Evolutionary conservation across 306 rosid species (phyloP).

Genomic region (Malus fusca): DNA sequence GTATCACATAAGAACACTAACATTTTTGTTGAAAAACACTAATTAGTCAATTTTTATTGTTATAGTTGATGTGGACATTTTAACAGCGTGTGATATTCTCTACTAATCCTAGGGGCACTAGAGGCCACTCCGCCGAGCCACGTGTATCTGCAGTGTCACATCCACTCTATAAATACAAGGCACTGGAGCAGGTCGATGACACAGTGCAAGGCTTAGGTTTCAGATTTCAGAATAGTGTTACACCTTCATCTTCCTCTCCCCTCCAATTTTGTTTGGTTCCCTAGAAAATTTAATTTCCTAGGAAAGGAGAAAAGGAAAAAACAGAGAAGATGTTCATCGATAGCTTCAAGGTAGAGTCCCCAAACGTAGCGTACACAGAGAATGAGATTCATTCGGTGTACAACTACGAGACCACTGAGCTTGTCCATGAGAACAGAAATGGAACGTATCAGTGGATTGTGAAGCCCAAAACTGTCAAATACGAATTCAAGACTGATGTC

Average conservation of each 20-base stretch:
- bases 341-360: slow-evolving; percentile 80
- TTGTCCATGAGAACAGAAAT: slow-evolving; percentile 71
- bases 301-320: neutral
- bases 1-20: no score
- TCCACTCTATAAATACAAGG: slow-evolving; percentile 29
- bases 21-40: no score
- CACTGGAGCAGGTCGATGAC: neutral
- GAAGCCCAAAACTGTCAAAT: slow-evolving; percentile 74
- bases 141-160: slow-evolving; percentile 17
- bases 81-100: no score
- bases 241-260: neutral
- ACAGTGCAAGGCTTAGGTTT: neutral
- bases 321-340: slow-evolving; percentile 59
- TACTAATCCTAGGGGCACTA: neutral
- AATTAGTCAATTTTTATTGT: no score
- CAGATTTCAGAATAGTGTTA: neutral
- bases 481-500: slow-evolving; percentile 64
- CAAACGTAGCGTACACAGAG: slow-evolving; percentile 64
- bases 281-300: neutral
- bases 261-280: neutral
- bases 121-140: slow-evolving; percentile 20
- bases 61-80: no score
- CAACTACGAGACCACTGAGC: slow-evolving; percentile 85
- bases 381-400: slow-evolving; percentile 79
- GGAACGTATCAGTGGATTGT: slow-evolving; percentile 91